phyloP scores from a whole-genome alignment of 148 eudicot species.

The Cornus florida region DNA sequence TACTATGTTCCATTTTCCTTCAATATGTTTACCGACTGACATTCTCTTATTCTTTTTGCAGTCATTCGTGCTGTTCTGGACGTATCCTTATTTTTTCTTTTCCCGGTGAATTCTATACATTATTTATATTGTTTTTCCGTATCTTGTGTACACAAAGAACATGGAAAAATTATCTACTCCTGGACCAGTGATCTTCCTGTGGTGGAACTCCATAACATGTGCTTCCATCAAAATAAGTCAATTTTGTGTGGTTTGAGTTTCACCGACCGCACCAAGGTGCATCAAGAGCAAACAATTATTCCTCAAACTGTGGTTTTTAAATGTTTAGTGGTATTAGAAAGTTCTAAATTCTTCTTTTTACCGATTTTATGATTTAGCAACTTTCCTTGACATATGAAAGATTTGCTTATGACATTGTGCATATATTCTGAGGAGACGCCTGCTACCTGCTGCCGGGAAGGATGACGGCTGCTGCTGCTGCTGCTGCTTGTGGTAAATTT shows the following conservation, averaged over 20 bases:
- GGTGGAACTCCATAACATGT: background rate
- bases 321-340: background rate
- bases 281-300: background rate
- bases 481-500: background rate
- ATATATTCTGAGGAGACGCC: slow-evolving; percentile 58
- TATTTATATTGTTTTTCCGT: background rate
- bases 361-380: background rate
- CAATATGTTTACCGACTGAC: background rate
- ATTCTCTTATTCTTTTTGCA: slow-evolving; percentile 48
- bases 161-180: background rate
- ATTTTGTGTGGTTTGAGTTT: background rate
- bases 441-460: background rate
- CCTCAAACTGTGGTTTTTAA: background rate
- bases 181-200: background rate
- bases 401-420: slow-evolving; percentile 95
- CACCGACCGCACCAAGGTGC: background rate
- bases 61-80: slow-evolving; percentile 99
- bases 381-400: slow-evolving; percentile 66
- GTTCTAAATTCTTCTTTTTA: background rate
- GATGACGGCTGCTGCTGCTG: background rate
- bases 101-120: background rate
- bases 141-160: background rate
- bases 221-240: background rate
- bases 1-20: background rate
- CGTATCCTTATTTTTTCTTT: slow-evolving; percentile 68